phyloP scores from a whole-genome alignment of 148 eudicot species.

The Oxyria digyna region DNA sequence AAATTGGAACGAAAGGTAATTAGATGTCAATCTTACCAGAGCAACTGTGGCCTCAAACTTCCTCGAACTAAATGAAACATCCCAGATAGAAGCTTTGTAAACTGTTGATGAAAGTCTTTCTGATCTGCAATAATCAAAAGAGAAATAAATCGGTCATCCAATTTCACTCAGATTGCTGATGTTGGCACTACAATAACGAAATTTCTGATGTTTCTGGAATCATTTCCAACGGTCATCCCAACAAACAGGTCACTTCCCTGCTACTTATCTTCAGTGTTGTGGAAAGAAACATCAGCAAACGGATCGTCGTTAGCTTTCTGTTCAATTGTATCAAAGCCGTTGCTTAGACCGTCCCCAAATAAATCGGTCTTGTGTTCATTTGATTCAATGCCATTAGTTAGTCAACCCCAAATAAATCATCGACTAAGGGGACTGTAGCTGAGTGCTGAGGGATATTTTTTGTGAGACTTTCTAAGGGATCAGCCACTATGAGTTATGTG shows the following conservation, averaged over 20 bases:
- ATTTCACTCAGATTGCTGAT: no score
- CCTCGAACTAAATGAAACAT: no score
- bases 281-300: constrained; percentile 89
- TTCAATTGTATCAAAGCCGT: constrained; percentile 25
- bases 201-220: constrained; percentile 21
- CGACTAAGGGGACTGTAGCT: constrained; percentile 35
- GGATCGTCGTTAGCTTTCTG: constrained; percentile 63
- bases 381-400: not conserved
- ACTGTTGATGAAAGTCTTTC: no score
- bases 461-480: constrained; percentile 20
- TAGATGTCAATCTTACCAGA: no score
- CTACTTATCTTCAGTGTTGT: constrained; percentile 32
- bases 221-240: constrained; percentile 50
- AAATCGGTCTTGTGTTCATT: constrained; percentile 23
- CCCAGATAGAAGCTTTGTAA: no score
- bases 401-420: constrained; percentile 40
- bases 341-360: constrained; percentile 28
- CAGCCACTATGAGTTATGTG: constrained; percentile 14
- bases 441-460: constrained; percentile 19
- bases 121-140: no score
- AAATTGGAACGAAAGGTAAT: no score
- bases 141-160: no score
- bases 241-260: constrained; percentile 59
- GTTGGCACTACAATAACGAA: no score
- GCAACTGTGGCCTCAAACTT: no score